phyloP scores from a whole-genome alignment of 208 protist genomes.

The Trypanosoma cruzi region DNA sequence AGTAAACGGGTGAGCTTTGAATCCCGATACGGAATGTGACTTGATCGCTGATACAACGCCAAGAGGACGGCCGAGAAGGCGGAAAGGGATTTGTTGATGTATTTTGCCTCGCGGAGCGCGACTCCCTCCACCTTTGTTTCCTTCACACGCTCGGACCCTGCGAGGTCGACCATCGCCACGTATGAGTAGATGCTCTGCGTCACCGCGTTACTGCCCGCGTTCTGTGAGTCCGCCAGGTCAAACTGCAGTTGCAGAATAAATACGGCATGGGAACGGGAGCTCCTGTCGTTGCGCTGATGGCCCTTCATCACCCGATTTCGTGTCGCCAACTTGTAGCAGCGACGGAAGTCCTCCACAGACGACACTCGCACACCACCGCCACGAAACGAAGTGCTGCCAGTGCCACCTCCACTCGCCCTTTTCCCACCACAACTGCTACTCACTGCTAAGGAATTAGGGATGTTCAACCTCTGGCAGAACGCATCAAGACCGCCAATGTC shows the following conservation, averaged over 20 bases:
- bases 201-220: conserved; percentile 2
- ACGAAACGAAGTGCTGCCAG: conserved; percentile 7
- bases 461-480: conserved; percentile 71
- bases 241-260: conserved; percentile 88
- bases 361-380: conserved; percentile 69
- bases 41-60: conserved; percentile 64
- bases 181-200: conserved; percentile 60
- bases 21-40: conserved; percentile 93
- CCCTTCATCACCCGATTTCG: conserved; percentile 75
- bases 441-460: conserved; percentile 16
- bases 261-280: conserved; percentile 87
- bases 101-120: conserved; percentile 85
- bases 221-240: conserved; percentile 31
- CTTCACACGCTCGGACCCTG: conserved; percentile 95
- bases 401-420: neutral
- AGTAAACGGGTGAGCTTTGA: conserved; percentile 92
- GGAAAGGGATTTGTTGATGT: conserved; percentile 93
- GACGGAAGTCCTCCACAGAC: conserved; percentile 62
- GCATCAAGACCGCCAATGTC: conserved; percentile 73
- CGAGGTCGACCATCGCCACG: conserved; percentile 96
- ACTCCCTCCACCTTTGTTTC: conserved; percentile 88
- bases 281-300: conserved; percentile 74
- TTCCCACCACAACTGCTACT: conserved; percentile 6
- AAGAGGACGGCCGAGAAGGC: conserved; percentile 86
- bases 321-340: conserved; percentile 65